Base-by-base conservation (phyloP, 2,329 filamentous ascomycete species). In the Pestalotiopsis sp. region DNA sequence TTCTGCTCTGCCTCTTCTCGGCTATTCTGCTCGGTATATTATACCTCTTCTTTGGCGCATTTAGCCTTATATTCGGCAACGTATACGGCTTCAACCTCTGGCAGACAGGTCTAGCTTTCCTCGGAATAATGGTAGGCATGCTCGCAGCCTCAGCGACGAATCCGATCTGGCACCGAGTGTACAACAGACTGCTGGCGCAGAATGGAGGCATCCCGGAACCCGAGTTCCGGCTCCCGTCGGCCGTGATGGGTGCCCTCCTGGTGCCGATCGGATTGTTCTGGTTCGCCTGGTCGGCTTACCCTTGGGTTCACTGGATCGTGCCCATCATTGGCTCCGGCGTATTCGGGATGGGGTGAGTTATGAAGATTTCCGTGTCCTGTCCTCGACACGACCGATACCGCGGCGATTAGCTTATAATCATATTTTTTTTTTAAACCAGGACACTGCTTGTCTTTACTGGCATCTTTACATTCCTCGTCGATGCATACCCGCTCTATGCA, bases 31-130 rank as follows among this genome's bases (percentile, higher is more conserved):
- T 97, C 7, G 95, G 94, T 4, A 92, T 97, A 59, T 82, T 97
- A 2, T 97, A 97, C 77, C 88, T 97, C 52, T 97, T 97, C 83
- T 97, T 97, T 78, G 94, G 94, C 23, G 94, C 94, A 0, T 97
- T 97, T 75, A 88, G 92, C 4, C 83, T 97, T 59, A 90, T 97
- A 17, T 97, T 97, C 76, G 79, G 85, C 31, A 87, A 86, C 59
- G 90, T 92, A 61, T 92, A 97, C 77, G 90, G 88, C 23, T 94
- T 97, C 82, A 89, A 88, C 66, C 83, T 94, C 12, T 96, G 92
- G 85, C 92, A 97, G 79, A 85, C 88, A 12, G 95, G 94, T n/a
- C 81, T 96, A 68, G 87, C 90, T 14, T 97, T 97, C 79, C 75
- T 96, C 61, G 92, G 90, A 14, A 86, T 93, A 67, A 84, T 92